Conservation (phyloP, 345 rosid species). For the Boechera stricta region DNA sequence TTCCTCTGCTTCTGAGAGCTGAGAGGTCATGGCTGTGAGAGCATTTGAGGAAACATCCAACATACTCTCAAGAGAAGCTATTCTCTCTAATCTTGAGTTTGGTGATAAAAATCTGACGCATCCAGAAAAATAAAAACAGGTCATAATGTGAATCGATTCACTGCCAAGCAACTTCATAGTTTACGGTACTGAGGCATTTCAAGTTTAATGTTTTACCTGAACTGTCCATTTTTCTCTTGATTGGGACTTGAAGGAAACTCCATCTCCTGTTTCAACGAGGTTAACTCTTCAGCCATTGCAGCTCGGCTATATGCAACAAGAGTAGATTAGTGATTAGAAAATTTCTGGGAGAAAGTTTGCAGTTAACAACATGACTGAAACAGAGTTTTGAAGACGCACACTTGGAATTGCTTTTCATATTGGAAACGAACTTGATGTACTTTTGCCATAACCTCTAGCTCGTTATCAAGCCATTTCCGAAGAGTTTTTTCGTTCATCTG, state of each 20-base stretch:
- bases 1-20: constrained; percentile 85
- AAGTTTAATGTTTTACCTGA: constrained; percentile 50
- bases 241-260: constrained; percentile 61
- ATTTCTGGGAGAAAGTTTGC: background rate
- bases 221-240: constrained; percentile 57
- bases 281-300: constrained; percentile 70
- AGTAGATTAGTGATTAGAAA: constrained; percentile 22
- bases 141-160: constrained; percentile 36
- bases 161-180: constrained; percentile 5
- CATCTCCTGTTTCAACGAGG: constrained; percentile 60
- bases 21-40: constrained; percentile 77
- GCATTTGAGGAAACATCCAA: constrained; percentile 70
- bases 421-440: constrained; percentile 76
- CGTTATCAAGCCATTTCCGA: constrained; percentile 76
- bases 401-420: constrained; percentile 76
- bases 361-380: constrained; percentile 25
- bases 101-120: constrained; percentile 56
- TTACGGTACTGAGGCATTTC: background rate
- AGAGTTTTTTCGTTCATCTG: constrained; percentile 68
- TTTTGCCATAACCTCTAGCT: constrained; percentile 76
- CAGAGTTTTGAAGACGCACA: constrained; percentile 54
- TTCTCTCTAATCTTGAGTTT: constrained; percentile 67
- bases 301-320: constrained; percentile 54
- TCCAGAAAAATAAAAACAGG: constrained; percentile 34
- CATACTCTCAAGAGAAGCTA: constrained; percentile 73